Evolutionary conservation across 352 stramenopile species (phyloP).

Genomic region (Globisporangium nunn): DNA sequence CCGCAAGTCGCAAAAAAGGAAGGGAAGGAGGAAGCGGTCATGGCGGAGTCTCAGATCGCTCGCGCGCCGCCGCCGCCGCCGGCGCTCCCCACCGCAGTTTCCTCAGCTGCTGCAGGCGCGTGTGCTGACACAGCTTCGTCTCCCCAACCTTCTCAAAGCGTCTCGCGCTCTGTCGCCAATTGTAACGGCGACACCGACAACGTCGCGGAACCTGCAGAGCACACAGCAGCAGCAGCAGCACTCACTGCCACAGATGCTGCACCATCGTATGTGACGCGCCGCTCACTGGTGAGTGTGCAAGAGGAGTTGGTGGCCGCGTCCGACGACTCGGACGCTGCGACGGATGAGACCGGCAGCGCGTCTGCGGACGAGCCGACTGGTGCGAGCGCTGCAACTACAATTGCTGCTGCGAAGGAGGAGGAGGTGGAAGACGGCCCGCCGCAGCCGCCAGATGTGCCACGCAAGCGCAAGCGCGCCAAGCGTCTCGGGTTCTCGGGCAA

Average conservation of each 20-base stretch:
- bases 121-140: not conserved
- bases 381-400: not conserved
- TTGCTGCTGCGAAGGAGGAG: not conserved
- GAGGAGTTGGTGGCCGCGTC: not conserved
- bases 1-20: not conserved
- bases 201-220: not conserved
- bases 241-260: too few species aligned
- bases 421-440: conserved; percentile 2
- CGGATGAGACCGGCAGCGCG: conserved; percentile 4
- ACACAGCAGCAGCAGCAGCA: not conserved
- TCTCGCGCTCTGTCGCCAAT: not conserved
- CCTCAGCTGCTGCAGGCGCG: not conserved
- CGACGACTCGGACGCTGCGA: conserved; percentile 10
- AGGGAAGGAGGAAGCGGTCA: not conserved
- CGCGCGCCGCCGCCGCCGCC: too few species aligned
- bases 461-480: conserved; percentile 41
- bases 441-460: conserved; percentile 2
- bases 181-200: not conserved
- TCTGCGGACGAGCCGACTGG: conserved; percentile 1
- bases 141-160: not conserved
- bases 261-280: not conserved
- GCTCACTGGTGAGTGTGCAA: not conserved
- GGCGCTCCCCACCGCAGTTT: too few species aligned
- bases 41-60: not conserved
- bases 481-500: conserved; percentile 26